Percentiles rank a stretch among this genome's conserved stretches.
Conservation (phyloP, 139 green algal genomes). For the Eudorina sp. region DNA sequence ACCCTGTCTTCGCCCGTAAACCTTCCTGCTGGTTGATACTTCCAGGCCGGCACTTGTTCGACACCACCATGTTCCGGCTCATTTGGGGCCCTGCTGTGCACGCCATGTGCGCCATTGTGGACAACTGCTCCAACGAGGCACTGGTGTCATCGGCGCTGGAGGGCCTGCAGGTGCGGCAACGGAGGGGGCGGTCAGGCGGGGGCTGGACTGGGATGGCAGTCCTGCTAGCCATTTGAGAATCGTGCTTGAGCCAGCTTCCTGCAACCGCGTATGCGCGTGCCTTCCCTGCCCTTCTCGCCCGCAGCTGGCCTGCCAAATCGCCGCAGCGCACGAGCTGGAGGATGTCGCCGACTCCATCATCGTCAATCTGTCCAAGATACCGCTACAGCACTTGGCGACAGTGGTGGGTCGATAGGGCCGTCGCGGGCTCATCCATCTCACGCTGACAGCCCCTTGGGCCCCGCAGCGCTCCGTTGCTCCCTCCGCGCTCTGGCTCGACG, state of each 20-base stretch:
- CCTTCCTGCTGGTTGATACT: background rate
- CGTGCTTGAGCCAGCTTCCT: too few species aligned
- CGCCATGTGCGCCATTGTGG: constrained; percentile 92
- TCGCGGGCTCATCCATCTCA: too few species aligned
- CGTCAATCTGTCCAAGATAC: constrained; percentile 83
- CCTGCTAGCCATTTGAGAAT: too few species aligned
- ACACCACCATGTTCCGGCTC: constrained; percentile 92
- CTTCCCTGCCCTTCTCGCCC: background rate
- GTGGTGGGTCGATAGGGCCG: background rate
- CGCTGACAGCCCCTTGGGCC: too few species aligned
- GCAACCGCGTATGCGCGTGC: too few species aligned
- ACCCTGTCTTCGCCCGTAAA: too few species aligned
- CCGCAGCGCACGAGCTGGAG: constrained; percentile 66
- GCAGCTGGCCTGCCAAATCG: constrained; percentile 48
- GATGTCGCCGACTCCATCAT: constrained; percentile 84
- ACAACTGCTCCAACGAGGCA: constrained; percentile 72
- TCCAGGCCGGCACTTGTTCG: constrained; percentile 71
- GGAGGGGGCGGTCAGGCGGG: constrained; percentile 58
- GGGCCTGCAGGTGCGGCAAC: constrained; percentile 59
- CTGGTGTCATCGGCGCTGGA: constrained; percentile 50
- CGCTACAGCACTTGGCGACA: constrained; percentile 32
- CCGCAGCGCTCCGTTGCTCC: too few species aligned
- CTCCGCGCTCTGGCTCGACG: too few species aligned
- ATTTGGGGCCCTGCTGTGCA: constrained; percentile 92
- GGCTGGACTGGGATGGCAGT: too few species aligned